These are phyloP conservation scores for Tylopilus sp. DNA, from an alignment of 1,284 basidiomycete genomes.

Conservation along the genomic window DNA sequence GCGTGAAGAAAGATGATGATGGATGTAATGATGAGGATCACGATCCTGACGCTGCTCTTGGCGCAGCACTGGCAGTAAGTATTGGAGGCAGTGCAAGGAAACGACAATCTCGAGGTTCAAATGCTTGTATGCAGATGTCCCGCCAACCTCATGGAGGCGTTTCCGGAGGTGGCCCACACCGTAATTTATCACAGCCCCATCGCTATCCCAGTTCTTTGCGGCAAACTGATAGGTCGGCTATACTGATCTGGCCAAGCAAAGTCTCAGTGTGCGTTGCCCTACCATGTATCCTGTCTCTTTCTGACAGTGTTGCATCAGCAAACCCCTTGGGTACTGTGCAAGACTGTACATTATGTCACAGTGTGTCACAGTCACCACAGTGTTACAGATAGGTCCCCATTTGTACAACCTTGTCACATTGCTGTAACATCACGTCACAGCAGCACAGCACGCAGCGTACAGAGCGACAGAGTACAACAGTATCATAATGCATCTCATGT, in stretches of 20 bases:
- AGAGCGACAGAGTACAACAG: too few species aligned
- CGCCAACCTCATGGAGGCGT: slow-evolving; percentile 96
- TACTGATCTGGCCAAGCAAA: slow-evolving; percentile 97
- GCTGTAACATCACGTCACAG: too few species aligned
- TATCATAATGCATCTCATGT: too few species aligned
- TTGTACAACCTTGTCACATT: too few species aligned
- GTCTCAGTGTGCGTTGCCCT: slow-evolving; percentile 83
- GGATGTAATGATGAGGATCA: slow-evolving; percentile 69
- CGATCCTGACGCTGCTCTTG: slow-evolving; percentile 88
- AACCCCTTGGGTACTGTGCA: too few species aligned
- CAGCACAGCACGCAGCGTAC: too few species aligned
- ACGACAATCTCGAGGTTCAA: slow-evolving; percentile 92
- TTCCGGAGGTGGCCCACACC: slow-evolving; percentile 94
- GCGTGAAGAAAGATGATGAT: slow-evolving; percentile 70
- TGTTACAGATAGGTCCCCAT: too few species aligned
- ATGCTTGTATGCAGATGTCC: slow-evolving; percentile 94
- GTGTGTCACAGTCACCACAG: too few species aligned
- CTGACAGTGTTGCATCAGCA: slow-evolving; percentile 39
- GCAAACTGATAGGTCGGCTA: slow-evolving; percentile 96
- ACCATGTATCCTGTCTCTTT: slow-evolving; percentile 13
- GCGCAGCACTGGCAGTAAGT: slow-evolving; percentile 85
- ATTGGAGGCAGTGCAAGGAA: slow-evolving; percentile 72
- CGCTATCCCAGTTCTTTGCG: slow-evolving; percentile 94
- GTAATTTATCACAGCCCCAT: slow-evolving; percentile 97
- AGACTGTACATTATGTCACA: too few species aligned